Evolutionary conservation across 371 early-diverging fungal species (phyloP).

Genomic region (Nematocida sp.): DNA sequence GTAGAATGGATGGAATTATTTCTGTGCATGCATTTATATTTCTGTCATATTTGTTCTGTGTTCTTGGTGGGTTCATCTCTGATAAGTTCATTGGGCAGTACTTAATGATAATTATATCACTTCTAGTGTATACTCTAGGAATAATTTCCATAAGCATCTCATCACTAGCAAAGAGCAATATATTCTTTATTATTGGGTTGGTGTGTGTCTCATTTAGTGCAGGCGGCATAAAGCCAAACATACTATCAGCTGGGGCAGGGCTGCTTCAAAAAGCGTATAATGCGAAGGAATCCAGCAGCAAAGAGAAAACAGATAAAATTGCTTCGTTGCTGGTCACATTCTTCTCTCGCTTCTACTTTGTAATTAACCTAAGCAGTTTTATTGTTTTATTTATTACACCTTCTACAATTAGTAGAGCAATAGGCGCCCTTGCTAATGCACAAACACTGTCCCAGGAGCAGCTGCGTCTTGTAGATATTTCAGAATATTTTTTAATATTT

Average conservation of each 20-base stretch:
- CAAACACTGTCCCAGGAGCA: neutral
- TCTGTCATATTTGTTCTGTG: conserved; percentile 77
- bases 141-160: conserved; percentile 72
- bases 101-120: conserved; percentile 75
- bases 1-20: conserved; percentile 45
- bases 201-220: conserved; percentile 78
- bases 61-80: conserved; percentile 77
- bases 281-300: conserved; percentile 28
- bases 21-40: conserved; percentile 75
- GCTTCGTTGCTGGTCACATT: conserved; percentile 53
- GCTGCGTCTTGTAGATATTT: neutral
- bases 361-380: conserved; percentile 75
- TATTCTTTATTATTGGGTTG: conserved; percentile 74
- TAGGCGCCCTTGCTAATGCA: neutral
- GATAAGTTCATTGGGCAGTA: conserved; percentile 79
- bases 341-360: conserved; percentile 77
- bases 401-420: neutral
- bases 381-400: conserved; percentile 61
- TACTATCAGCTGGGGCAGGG: conserved; percentile 75
- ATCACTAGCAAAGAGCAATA: conserved; percentile 70
- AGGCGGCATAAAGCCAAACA: conserved; percentile 80
- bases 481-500: conserved; percentile 40
- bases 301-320: neutral
- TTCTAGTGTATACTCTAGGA: conserved; percentile 74
- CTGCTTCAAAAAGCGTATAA: conserved; percentile 71